Base-by-base conservation (phyloP, 495 filamentous ascomycete species). In the Xylaria bambusicola region DNA sequence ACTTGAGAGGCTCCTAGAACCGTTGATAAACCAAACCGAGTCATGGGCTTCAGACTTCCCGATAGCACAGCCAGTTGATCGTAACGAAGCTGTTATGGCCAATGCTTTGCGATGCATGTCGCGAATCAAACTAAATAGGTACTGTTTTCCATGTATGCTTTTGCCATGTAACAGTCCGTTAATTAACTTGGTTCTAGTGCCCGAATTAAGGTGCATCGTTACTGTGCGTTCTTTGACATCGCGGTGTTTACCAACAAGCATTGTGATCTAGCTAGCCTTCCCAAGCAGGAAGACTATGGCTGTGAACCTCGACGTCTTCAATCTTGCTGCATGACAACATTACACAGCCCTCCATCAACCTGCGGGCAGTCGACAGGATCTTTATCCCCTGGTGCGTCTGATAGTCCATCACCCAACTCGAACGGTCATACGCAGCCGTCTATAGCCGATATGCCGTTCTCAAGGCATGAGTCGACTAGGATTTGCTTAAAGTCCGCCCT, bases 201-300 rank as follows among this genome's bases (percentile, higher is more conserved):
- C 26, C 75, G 83, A 67, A 85, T 86, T 56, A 86, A 85, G 64
- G 71, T 80, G 1, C 83, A 86, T 49, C 81, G 83, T 15, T 85
- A 84, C 61, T 73, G 77, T 62, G 84, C 84, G 33, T 86, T 86
- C 66, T 81, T 77, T 42, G 82, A 86, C 57, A 77, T 83, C 1
- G 83, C 84, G 8, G 76, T 86, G 13, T 86, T 85, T 68, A 76
- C 80, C 12, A 80, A 79, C 44, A 80, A 78, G 54, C 83, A 85
- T 45, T 86, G 82, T 63, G 84, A 85, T 60, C 69, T 86, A 5
- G 78, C 74, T 33, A 73, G 74, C 26, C 72, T 74, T 21, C 67
- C 72, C 6, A 66, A 76, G 26, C 62, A 56, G 48, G 66, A 69
- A 12, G 20, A 49, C 4, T 44, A 70, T 21, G 53, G 61, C 20